Percentiles rank a stretch among this genome's conserved stretches.
Evolutionary conservation across 2,329 filamentous ascomycete species (phyloP).

Genomic region (Aspergillus novofumigatus): DNA sequence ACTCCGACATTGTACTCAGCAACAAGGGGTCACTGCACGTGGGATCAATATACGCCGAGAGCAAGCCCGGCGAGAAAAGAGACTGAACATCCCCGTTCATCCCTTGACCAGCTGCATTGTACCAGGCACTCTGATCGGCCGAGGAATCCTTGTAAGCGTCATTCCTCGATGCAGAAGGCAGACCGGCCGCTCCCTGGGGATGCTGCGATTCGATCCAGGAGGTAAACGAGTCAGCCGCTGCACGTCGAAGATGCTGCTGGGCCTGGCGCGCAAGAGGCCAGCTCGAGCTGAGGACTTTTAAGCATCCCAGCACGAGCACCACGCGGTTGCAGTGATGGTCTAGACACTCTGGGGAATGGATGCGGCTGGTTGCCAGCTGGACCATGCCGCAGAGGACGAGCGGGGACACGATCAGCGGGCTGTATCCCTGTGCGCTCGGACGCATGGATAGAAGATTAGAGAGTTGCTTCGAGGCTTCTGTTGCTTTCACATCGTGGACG

Average conservation of each 20-base stretch:
- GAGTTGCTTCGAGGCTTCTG: conserved; percentile 30
- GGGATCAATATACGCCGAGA: conserved; percentile 27
- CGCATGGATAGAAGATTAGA: conserved; percentile 32
- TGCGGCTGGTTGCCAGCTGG: conserved; percentile 30
- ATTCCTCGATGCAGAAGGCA: not conserved
- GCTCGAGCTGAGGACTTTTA: conserved; percentile 28
- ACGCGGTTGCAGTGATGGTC: conserved; percentile 37
- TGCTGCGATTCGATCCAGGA: conserved; percentile 7
- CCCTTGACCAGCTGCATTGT: not conserved
- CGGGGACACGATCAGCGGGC: conserved; percentile 28
- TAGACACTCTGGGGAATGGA: conserved; percentile 35
- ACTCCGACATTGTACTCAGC: not conserved
- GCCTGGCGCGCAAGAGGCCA: conserved; percentile 29
- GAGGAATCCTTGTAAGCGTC: not conserved
- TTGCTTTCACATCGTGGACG: conserved; percentile 34
- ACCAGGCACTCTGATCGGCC: not conserved
- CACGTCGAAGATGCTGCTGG: conserved; percentile 23
- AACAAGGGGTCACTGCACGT: conserved; percentile 15
- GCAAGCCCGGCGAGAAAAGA: conserved; percentile 22
- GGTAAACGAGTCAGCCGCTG: conserved; percentile 23
- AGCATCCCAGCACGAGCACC: conserved; percentile 31
- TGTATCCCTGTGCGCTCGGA: conserved; percentile 29
- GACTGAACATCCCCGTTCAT: conserved; percentile 19
- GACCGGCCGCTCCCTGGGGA: not conserved
- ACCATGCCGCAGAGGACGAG: conserved; percentile 31